Evolutionary conservation across 305 asterid genomes (phyloP).

Genomic region (Rubia peregrina): DNA sequence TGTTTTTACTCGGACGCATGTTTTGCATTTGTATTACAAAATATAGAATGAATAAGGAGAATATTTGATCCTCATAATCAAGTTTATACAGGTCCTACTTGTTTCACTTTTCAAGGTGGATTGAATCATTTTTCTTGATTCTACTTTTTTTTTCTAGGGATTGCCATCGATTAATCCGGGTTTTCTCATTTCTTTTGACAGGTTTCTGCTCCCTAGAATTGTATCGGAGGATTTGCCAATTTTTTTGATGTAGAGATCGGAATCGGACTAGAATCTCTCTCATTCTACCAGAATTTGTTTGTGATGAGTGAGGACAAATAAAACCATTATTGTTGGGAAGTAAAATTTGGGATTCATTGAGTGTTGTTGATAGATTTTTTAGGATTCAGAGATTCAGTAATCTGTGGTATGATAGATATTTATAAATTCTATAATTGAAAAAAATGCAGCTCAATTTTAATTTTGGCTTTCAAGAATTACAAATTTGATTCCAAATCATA

Average conservation of each 20-base stretch:
- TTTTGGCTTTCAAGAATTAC: background rate
- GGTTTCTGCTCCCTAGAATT: background rate
- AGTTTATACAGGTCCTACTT: background rate
- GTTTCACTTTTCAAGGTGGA: conserved; percentile 5
- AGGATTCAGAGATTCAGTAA: conserved; percentile 3
- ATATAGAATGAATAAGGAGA: conserved; percentile 4
- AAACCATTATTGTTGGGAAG: background rate
- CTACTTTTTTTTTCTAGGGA: background rate
- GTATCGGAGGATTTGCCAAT: background rate
- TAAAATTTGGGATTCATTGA: background rate
- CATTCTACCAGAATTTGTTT: background rate
- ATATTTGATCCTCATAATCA: conserved; percentile 8
- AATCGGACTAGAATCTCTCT: conserved; percentile 1
- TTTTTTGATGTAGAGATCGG: conserved; percentile 6
- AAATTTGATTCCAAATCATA: conserved; percentile 1
- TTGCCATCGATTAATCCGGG: background rate
- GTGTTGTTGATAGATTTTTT: background rate
- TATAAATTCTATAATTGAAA: no score
- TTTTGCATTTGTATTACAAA: background rate
- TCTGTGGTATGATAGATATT: background rate
- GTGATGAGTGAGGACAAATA: conserved; percentile 7
- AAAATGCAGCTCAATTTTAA: background rate
- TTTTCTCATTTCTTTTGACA: background rate
- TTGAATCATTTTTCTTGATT: background rate
- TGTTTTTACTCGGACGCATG: background rate